Evolutionary conservation across 148 eudicot species (phyloP).

Genomic region (Cornus suecica): DNA sequence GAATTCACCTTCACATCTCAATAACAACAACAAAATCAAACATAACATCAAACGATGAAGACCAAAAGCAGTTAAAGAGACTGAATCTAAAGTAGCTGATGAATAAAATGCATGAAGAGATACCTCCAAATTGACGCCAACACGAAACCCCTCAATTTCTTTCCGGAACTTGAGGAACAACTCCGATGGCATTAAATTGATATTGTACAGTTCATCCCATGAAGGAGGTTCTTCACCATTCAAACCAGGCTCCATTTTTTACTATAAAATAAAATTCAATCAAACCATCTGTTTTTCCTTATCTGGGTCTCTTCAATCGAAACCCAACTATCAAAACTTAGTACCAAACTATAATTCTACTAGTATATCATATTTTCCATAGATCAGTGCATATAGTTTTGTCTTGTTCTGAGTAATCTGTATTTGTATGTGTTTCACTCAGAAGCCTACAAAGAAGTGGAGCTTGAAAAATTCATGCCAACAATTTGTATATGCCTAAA

Average conservation of each 20-base stretch:
- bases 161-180: constrained; percentile 77
- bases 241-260: constrained; percentile 42
- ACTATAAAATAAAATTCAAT: constrained; percentile 4
- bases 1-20: neutral
- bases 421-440: neutral
- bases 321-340: neutral
- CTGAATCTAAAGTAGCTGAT: neutral
- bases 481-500: no score
- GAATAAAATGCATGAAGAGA: neutral
- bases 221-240: constrained; percentile 51
- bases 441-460: neutral
- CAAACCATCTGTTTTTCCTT: neutral
- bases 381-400: no score
- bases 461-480: neutral
- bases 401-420: neutral
- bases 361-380: neutral
- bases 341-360: neutral
- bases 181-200: constrained; percentile 74
- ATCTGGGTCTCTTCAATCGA: neutral
- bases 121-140: constrained; percentile 89
- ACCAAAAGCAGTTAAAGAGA: constrained; percentile 10
- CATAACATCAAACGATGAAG: neutral
- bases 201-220: constrained; percentile 77
- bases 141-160: constrained; percentile 56
- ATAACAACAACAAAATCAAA: neutral